These are phyloP conservation scores for Platanus orientalis DNA, from an alignment of 164 flowering plant genomes.

Conservation along the genomic window DNA sequence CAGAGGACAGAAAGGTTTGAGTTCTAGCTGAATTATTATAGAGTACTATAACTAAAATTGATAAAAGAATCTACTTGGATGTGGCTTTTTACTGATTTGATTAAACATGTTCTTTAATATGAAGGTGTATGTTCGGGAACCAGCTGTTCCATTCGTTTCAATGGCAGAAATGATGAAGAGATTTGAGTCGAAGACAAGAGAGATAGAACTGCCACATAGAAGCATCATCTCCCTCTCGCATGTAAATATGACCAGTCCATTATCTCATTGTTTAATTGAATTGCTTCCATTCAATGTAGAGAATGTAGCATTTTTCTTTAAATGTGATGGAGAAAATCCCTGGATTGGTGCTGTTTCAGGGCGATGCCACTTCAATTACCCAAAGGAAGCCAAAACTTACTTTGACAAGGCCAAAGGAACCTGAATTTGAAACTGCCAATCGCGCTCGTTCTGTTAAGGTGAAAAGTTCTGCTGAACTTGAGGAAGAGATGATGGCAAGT, in stretches of 20 bases:
- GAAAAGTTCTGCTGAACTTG: conserved; percentile 87
- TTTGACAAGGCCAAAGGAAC: conserved; percentile 81
- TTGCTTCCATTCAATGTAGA: too few species aligned
- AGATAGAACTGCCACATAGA: conserved; percentile 41
- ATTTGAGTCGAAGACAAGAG: conserved; percentile 79
- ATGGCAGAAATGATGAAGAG: conserved; percentile 78
- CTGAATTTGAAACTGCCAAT: conserved; percentile 77
- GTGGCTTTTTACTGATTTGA: conserved; percentile 5
- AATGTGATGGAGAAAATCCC: not conserved
- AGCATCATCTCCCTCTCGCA: conserved; percentile 38
- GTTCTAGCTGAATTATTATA: not conserved
- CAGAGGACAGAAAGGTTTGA: conserved; percentile 76
- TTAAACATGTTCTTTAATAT: conserved; percentile 1
- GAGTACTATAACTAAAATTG: not conserved
- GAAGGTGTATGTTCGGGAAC: conserved; percentile 76
- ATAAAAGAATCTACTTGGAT: not conserved
- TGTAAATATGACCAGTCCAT: conserved; percentile 29
- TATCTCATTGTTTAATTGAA: not conserved
- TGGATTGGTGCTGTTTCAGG: conserved; percentile 18
- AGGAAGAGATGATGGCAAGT: conserved; percentile 95
- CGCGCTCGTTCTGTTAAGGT: conserved; percentile 60
- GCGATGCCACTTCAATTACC: conserved; percentile 28
- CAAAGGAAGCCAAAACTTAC: conserved; percentile 61
- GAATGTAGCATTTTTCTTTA: not conserved
- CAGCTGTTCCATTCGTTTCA: conserved; percentile 66